phyloP scores from a whole-genome alignment of 805 yeast species.

The Metschnikowia drakensbergensis region DNA sequence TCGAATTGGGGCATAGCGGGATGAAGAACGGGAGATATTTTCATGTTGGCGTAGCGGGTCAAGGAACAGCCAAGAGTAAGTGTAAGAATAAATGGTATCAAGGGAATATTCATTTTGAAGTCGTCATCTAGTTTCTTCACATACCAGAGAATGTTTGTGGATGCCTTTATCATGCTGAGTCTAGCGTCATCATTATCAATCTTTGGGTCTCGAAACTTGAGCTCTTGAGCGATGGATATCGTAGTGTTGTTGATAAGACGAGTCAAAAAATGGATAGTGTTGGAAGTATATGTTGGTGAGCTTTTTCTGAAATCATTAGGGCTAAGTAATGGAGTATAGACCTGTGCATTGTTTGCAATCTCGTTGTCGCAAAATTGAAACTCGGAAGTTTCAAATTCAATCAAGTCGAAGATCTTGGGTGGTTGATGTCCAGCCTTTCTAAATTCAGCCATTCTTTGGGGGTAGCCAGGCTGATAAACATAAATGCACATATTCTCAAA shows the following conservation, averaged over 20 bases:
- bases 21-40: background rate
- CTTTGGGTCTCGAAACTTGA: slow-evolving; percentile 22
- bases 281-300: slow-evolving; percentile 14
- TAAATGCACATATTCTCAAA: slow-evolving; percentile 34
- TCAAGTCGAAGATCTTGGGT: slow-evolving; percentile 21
- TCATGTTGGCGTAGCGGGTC: background rate
- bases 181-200: slow-evolving; percentile 24
- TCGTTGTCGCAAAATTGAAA: slow-evolving; percentile 25
- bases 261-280: slow-evolving; percentile 23
- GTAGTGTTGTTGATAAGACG: slow-evolving; percentile 28
- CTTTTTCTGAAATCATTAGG: slow-evolving; percentile 6
- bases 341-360: slow-evolving; percentile 2
- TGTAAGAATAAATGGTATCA: slow-evolving; percentile 16
- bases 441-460: background rate
- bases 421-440: background rate
- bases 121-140: slow-evolving; percentile 18
- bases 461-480: slow-evolving; percentile 20
- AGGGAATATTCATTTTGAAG: slow-evolving; percentile 23
- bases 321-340: slow-evolving; percentile 1
- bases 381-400: slow-evolving; percentile 26
- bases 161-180: slow-evolving; percentile 20
- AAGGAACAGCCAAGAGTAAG: slow-evolving; percentile 1
- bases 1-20: slow-evolving; percentile 6
- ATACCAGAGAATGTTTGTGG: slow-evolving; percentile 28
- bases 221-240: slow-evolving; percentile 26